phyloP scores from a whole-genome alignment of 768 basidiomycete genomes.

The Boletus rex-veris region DNA sequence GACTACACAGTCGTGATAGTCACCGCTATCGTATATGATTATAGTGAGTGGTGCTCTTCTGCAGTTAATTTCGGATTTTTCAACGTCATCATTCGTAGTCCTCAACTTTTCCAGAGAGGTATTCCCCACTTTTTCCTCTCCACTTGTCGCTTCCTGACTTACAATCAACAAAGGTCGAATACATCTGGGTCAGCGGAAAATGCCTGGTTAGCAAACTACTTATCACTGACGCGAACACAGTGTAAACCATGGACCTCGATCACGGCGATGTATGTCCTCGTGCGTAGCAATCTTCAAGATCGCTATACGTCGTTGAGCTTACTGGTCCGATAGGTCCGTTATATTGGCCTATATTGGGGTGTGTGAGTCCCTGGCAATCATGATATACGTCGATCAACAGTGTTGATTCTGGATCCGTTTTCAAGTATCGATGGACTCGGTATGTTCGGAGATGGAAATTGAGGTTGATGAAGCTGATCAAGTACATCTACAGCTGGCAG shows the following conservation, averaged over 20 bases:
- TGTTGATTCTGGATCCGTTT: neutral
- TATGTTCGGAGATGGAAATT: neutral
- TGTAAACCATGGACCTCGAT: neutral
- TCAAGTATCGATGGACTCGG: neutral
- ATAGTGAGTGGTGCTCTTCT: neutral
- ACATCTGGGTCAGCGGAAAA: neutral
- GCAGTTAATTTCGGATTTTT: neutral
- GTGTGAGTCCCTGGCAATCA: neutral
- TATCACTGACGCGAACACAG: neutral
- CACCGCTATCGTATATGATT: neutral
- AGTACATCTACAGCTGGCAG: neutral
- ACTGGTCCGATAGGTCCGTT: neutral
- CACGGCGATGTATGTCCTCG: neutral
- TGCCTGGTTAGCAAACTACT: neutral
- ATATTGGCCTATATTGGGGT: neutral
- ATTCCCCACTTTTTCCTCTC: neutral
- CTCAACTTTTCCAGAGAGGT: neutral
- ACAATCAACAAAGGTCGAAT: neutral
- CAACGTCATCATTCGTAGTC: neutral
- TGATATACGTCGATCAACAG: neutral
- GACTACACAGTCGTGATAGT: neutral
- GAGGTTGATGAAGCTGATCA: neutral
- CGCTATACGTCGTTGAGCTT: neutral
- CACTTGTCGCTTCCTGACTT: neutral
- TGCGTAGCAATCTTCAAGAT: neutral